Conservation (phyloP, 345 rosid genomes). For the Syzygium grande region DNA sequence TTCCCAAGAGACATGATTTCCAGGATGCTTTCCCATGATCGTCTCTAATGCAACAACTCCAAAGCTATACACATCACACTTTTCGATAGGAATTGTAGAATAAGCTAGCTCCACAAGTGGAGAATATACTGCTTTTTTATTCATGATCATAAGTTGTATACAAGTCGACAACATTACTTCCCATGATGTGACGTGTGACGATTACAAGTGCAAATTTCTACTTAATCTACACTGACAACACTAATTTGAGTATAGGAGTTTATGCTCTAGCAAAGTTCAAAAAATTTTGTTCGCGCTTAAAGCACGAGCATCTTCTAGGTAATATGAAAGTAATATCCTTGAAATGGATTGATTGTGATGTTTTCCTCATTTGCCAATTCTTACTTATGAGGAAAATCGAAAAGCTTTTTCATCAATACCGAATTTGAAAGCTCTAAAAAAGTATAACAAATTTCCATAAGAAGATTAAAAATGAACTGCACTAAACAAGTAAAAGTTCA, state of each 20-base stretch:
- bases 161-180: neutral
- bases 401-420: fast-evolving
- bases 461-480: neutral
- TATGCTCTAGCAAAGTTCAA: fast-evolving
- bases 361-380: neutral
- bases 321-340: neutral
- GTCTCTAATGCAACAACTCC: neutral
- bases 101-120: neutral
- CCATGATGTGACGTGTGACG: too few species aligned
- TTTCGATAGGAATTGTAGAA: neutral
- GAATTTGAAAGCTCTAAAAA: neutral
- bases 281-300: neutral
- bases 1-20: neutral
- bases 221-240: neutral
- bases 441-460: neutral
- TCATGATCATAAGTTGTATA: neutral
- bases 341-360: fast-evolving
- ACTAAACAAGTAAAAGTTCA: too few species aligned
- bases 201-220: neutral
- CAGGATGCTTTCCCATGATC: neutral
- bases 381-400: fast-evolving
- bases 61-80: neutral
- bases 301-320: neutral
- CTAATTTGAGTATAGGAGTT: neutral
- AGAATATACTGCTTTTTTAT: too few species aligned